Percentiles rank a stretch among this genome's conserved stretches.
Conservation (phyloP, 2,329 filamentous ascomycete genomes). For the Colletotrichum sp. region DNA sequence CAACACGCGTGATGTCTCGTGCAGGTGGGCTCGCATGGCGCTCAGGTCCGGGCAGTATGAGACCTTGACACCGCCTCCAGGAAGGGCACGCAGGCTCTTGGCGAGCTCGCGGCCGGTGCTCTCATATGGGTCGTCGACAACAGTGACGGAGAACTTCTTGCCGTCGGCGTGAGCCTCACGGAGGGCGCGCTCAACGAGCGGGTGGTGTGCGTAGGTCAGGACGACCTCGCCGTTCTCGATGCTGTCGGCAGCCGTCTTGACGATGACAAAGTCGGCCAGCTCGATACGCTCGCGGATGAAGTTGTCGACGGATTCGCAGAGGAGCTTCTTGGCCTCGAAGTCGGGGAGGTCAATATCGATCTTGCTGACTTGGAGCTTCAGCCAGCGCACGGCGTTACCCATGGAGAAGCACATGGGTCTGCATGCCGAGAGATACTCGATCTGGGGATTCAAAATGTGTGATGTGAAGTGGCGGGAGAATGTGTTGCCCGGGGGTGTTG, state of each 20-base stretch:
- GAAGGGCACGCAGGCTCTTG: constrained; percentile 60
- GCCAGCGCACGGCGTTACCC: constrained; percentile 93
- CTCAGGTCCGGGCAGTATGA: constrained; percentile 80
- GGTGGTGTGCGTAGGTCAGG: constrained; percentile 85
- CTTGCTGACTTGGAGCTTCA: constrained; percentile 91
- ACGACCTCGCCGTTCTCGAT: constrained; percentile 82
- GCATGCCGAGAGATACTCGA: constrained; percentile 91
- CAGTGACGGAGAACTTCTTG: constrained; percentile 79
- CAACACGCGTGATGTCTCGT: constrained; percentile 72
- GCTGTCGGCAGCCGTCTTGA: constrained; percentile 73
- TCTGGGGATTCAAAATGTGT: constrained; percentile 91
- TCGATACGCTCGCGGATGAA: constrained; percentile 92
- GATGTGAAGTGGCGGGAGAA: constrained; percentile 90
- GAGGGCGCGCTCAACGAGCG: constrained; percentile 83
- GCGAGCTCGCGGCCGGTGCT: constrained; percentile 64
- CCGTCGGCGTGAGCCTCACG: constrained; percentile 72
- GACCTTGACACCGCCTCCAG: constrained; percentile 66
- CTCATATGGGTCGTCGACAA: constrained; percentile 74
- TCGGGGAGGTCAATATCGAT: constrained; percentile 88
- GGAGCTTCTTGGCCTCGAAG: constrained; percentile 74
- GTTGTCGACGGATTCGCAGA: constrained; percentile 76
- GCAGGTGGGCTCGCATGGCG: constrained; percentile 75
- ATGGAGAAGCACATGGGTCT: constrained; percentile 96
- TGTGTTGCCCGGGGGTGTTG: constrained; percentile 82
- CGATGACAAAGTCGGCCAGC: constrained; percentile 85